Evolutionary conservation across 1,139 yeast species (phyloP).

Genomic region (Wickerhamiella pararugosa): DNA sequence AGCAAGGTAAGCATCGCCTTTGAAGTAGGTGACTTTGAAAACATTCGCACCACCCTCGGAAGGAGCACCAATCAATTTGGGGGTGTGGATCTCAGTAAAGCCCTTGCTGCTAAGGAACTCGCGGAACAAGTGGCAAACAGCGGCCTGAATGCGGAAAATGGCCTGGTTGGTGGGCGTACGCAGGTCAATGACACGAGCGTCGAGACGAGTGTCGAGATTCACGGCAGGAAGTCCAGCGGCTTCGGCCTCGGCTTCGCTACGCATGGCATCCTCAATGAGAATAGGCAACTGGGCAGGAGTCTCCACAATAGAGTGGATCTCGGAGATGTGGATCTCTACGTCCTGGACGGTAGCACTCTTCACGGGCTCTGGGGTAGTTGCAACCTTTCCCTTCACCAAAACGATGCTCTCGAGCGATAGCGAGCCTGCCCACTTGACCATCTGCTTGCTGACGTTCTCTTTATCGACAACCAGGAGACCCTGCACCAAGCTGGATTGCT

Average conservation of each 20-base stretch:
- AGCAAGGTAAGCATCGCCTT: conserved; percentile 83
- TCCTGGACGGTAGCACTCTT: conserved; percentile 87
- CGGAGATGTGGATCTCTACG: conserved; percentile 64
- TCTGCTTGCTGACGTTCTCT: conserved; percentile 67
- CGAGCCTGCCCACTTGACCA: conserved; percentile 91
- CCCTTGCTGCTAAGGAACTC: conserved; percentile 58
- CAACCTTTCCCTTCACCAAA: conserved; percentile 71
- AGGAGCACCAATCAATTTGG: conserved; percentile 87
- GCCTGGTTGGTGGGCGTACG: conserved; percentile 97
- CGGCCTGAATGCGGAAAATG: conserved; percentile 84
- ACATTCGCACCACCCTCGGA: conserved; percentile 98
- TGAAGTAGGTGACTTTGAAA: conserved; percentile 83
- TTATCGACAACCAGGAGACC: conserved; percentile 61
- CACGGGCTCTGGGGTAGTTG: conserved; percentile 72
- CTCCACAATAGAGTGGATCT: conserved; percentile 64
- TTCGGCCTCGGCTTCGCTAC: conserved; percentile 92
- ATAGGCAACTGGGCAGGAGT: conserved; percentile 91
- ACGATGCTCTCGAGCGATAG: conserved; percentile 84
- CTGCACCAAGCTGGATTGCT: conserved; percentile 69
- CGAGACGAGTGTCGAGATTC: conserved; percentile 90
- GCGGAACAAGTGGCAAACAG: conserved; percentile 75
- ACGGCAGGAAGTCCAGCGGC: conserved; percentile 84
- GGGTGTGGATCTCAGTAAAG: conserved; percentile 88
- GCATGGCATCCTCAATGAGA: conserved; percentile 86
- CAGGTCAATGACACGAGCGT: conserved; percentile 86